Evolutionary conservation across 805 yeast species (phyloP).

Genomic region (Cyberlindnera saturnus): DNA sequence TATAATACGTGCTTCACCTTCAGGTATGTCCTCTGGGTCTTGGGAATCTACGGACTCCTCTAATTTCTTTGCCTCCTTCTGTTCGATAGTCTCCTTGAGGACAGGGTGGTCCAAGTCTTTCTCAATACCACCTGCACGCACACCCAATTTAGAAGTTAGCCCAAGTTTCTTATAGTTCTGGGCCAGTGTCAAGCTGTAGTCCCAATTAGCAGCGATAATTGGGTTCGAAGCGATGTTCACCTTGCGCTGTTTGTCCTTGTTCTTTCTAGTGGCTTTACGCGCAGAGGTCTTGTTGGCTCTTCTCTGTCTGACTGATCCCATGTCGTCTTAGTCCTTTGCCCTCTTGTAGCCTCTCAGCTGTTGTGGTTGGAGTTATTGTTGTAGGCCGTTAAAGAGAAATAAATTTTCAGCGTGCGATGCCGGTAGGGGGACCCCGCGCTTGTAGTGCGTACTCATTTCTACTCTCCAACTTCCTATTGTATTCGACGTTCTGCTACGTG

Average conservation of each 20-base stretch:
- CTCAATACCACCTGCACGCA: constrained; percentile 78
- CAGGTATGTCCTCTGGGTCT: constrained; percentile 52
- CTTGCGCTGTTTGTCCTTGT: constrained; percentile 64
- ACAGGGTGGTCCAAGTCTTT: constrained; percentile 36
- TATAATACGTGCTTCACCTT: constrained; percentile 72
- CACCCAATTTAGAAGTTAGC: constrained; percentile 57
- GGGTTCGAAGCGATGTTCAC: constrained; percentile 67
- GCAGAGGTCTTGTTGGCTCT: constrained; percentile 72
- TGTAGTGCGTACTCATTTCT: no score
- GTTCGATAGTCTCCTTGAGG: constrained; percentile 27
- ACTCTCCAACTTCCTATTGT: no score
- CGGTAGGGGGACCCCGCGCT: no score
- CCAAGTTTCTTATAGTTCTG: constrained; percentile 89
- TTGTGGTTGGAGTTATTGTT: no score
- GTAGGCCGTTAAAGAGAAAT: no score
- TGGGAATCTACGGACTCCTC: constrained; percentile 15
- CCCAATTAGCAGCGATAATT: constrained; percentile 88
- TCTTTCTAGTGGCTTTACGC: constrained; percentile 61
- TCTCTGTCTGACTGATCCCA: constrained; percentile 79
- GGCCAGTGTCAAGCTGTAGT: constrained; percentile 65
- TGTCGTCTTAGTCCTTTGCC: constrained; percentile 16
- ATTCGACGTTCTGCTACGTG: no score
- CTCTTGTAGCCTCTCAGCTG: not conserved
- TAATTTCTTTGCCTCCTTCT: constrained; percentile 8
- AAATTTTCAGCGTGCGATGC: no score